Evolutionary conservation across 225 moss, liverwort and hornwort species (phyloP), one percentile per base, ranked within the genome.

Genomic region (Marchantia polymorpha): DNA sequence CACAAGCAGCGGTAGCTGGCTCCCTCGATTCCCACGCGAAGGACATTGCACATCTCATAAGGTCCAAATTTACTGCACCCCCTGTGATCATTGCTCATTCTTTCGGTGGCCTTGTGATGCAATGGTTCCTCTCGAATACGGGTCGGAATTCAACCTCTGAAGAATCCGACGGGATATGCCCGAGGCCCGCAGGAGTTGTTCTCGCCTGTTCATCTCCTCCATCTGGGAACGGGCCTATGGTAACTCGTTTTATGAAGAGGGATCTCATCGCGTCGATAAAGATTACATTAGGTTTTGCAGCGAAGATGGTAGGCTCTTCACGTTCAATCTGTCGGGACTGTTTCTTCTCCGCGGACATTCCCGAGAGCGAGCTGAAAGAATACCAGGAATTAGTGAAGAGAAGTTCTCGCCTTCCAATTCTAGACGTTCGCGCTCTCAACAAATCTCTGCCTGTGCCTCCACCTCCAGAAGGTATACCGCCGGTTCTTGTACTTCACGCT

Each of bases 1-100:
- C 66, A 69, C 84, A 89, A 52, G 83, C 83, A 9, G 79, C 74
- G 14, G 84, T 86, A 13, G 88, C 85, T 56, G 91, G 89, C 27
- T 65, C 85, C 19, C 78, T 85, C 4, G 74, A 88, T 78, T 90
- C 87, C 49, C 94, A 99, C 75, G 88, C 92, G 29, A 78, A 79
- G 65, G 93, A 92, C 74, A 59, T 99, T 0, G 91, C 91, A 29
- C 85, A 99, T 59, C 91, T 94, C 63, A 86, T 99, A 56, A 68
- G 79, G 27, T 61, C 81, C 67, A 86, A 80, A 19, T 81, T 91
- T 22, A 75, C 30, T 73, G 58, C 75, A 48, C 83, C 90, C 22
- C 90, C 91, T 10, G 91, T 95, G 77, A 76, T 99, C 72, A 79
- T 99, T 19, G 97, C 95, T 12, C 94, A 99, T 83, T 99, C 94